Base-by-base conservation (phyloP, 306 rosid species). In the Inga oerstediana region DNA sequence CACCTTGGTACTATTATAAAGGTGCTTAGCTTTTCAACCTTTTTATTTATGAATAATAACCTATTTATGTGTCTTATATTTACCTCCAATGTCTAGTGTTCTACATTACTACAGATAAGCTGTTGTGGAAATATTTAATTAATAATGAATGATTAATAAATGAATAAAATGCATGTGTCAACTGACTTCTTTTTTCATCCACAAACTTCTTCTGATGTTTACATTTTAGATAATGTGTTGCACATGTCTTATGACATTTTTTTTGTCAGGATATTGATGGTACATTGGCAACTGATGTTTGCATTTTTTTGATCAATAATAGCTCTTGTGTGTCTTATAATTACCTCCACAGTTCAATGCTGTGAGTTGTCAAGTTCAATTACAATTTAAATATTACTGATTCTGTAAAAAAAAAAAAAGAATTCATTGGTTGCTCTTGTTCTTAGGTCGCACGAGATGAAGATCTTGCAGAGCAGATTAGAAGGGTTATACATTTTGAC, bases 201-300 rank as follows among this genome's bases (percentile, higher is more conserved):
- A 46, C 22, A 22, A 61, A 64, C 71, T 49, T 51, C 46, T 61
- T 68, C 52, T 77, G 72, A 61, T 43, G 16, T 79, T 39, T 44
- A 48, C 66, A 58, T 58, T 75, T 71, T 65, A 70, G 66, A 75
- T 82, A 76, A 52, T 72, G 44, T 74, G 58, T 79, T 52, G 24
- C 17, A 45, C 34, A 17, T 66, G 19, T 83, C 80, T 65, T 62
- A 14, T 77, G 69, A 79, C 82, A 81, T 74, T 85, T 44, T 82
- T 73, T 54, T 84, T 35, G 54, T 81, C 89, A 93, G 98, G 99
- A 96, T 87, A 92, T 93, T 92, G 97, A 97, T 77, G 99, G 99
- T 76, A 96, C 97, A 69, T 91, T 96, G 93, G 97, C 39, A 35
- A 35, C 39, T 35, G 39, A 35, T 0, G 39, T 35, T 35, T 35